phyloP scores from a whole-genome alignment of 108 stramenopile species.

The Conticribra guillardii region DNA sequence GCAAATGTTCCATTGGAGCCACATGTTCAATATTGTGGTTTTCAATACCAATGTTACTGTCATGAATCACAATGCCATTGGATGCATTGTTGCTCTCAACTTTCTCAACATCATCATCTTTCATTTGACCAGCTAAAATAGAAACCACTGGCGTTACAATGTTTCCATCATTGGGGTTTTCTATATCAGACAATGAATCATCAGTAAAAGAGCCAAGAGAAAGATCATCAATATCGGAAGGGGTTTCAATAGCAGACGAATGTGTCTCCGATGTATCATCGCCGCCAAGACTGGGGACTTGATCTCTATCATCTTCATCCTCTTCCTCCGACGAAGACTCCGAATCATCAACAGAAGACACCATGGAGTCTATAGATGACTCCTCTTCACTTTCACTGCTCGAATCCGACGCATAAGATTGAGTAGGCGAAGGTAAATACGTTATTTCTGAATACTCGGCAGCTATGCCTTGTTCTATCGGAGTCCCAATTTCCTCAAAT shows the following conservation, averaged over 20 bases:
- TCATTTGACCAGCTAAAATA: slow-evolving; percentile 16
- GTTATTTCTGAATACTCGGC: neutral
- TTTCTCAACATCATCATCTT: no score
- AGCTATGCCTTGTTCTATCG: neutral
- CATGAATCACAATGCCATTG: no score
- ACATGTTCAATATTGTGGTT: no score
- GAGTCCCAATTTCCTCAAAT: no score
- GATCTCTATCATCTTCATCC: neutral
- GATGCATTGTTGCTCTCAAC: no score
- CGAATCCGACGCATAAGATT: neutral
- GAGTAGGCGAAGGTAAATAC: neutral
- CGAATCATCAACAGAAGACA: slow-evolving; percentile 14
- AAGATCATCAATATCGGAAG: slow-evolving; percentile 43
- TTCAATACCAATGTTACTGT: no score
- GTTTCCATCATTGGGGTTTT: neutral
- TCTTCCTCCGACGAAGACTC: neutral
- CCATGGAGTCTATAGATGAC: slow-evolving; percentile 29
- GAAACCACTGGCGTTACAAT: neutral
- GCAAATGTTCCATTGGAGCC: no score
- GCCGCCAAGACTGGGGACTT: neutral
- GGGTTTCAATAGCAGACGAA: slow-evolving; percentile 50
- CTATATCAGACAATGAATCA: slow-evolving; percentile 10
- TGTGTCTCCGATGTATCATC: slow-evolving; percentile 24
- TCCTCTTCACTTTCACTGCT: slow-evolving; percentile 26
- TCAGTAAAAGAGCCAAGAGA: slow-evolving; percentile 49